Evolutionary conservation across 1,139 yeast species (phyloP).

Genomic region (Hyphopichia pseudoburtonii): DNA sequence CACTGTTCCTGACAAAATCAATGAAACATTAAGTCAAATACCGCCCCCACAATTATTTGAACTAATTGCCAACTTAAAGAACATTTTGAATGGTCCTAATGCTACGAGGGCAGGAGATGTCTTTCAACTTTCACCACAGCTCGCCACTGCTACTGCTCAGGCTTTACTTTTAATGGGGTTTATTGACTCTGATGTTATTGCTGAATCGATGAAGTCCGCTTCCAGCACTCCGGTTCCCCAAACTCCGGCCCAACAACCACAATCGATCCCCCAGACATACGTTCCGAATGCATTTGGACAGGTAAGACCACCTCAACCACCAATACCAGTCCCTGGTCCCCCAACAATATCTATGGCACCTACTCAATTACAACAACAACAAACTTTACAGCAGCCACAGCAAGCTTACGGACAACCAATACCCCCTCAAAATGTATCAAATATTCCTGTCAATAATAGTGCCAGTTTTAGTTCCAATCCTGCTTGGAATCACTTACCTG

Average conservation of each 20-base stretch:
- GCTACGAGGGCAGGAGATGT: constrained; percentile 51
- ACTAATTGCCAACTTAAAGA: constrained; percentile 62
- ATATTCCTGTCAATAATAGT: neutral
- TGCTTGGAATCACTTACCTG: constrained; percentile 54
- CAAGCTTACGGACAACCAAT: constrained; percentile 2
- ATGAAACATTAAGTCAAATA: constrained; percentile 55
- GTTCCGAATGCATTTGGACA: constrained; percentile 7
- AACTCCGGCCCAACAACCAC: constrained; percentile 10
- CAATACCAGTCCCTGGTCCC: neutral
- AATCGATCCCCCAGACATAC: constrained; percentile 5
- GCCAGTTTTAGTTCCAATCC: constrained; percentile 11
- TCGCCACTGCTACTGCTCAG: constrained; percentile 68
- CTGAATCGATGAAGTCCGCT: constrained; percentile 41
- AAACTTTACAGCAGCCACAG: constrained; percentile 5
- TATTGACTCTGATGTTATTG: constrained; percentile 62
- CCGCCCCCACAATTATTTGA: constrained; percentile 73
- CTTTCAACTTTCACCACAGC: constrained; percentile 54
- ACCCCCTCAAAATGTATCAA: neutral
- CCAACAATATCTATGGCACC: neutral
- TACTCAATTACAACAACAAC: constrained; percentile 6
- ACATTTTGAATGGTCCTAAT: constrained; percentile 48
- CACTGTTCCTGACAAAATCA: constrained; percentile 49
- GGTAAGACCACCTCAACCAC: constrained; percentile 7
- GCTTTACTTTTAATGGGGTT: constrained; percentile 77
- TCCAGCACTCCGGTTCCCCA: constrained; percentile 22